Conservation (phyloP, 1,284 basidiomycete genomes). For the Tilletia setariae region DNA sequence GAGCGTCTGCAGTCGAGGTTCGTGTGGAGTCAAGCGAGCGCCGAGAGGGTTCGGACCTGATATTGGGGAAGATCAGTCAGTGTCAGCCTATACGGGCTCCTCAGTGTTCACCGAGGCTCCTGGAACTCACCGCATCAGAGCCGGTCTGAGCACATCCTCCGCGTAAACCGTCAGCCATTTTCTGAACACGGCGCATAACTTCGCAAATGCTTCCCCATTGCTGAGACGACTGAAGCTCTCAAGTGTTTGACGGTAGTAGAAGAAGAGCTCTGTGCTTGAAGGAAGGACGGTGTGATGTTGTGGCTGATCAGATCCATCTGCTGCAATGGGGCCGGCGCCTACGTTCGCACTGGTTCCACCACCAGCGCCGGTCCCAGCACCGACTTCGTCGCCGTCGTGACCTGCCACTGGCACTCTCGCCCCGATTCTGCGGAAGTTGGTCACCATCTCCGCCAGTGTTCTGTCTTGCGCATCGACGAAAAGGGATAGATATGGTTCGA, state of each 20-base stretch:
- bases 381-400: constrained; percentile 18
- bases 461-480: constrained; percentile 96
- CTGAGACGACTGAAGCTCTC: constrained; percentile 77
- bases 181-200: constrained; percentile 61
- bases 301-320: constrained; percentile 57
- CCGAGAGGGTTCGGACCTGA: constrained; percentile 24
- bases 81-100: too few species aligned
- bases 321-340: constrained; percentile 62
- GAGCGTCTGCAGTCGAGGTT: constrained; percentile 36
- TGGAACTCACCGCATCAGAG: constrained; percentile 64
- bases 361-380: constrained; percentile 16
- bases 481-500: constrained; percentile 84
- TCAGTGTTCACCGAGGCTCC: not conserved
- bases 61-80: not conserved
- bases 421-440: constrained; percentile 20
- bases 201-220: constrained; percentile 45
- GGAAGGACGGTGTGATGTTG: constrained; percentile 68
- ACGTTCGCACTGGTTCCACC: constrained; percentile 46
- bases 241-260: constrained; percentile 90
- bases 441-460: constrained; percentile 49
- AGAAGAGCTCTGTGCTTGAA: constrained; percentile 93
- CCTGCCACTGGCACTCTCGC: constrained; percentile 25
- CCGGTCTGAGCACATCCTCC: constrained; percentile 68
- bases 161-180: constrained; percentile 94
- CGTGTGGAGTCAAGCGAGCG: constrained; percentile 35